These are phyloP conservation scores for Clavaria fumosa DNA, from an alignment of 768 basidiomycete species.

Conservation along the genomic window DNA sequence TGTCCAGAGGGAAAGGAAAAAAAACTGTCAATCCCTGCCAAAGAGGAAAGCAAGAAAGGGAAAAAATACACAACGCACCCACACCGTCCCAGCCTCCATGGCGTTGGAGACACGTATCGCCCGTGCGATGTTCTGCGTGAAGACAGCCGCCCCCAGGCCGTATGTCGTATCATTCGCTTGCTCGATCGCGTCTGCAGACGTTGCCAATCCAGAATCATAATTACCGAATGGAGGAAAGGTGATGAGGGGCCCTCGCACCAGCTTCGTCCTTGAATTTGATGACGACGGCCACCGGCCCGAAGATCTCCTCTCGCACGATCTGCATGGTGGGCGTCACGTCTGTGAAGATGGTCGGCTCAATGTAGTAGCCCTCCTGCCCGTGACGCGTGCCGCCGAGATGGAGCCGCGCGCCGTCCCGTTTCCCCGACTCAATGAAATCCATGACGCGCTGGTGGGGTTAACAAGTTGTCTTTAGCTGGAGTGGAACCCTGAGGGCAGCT, in stretches of 20 bases:
- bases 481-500: conserved; percentile 46
- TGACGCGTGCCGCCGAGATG: conserved; percentile 56
- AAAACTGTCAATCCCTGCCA: not conserved
- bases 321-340: conserved; percentile 41
- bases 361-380: conserved; percentile 63
- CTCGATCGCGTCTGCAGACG: conserved; percentile 46
- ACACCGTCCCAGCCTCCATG: conserved; percentile 65
- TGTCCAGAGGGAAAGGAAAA: no score
- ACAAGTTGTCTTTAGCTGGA: conserved; percentile 26
- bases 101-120: conserved; percentile 59
- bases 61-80: conserved; percentile 42
- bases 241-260: conserved; percentile 14
- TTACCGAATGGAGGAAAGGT: not conserved
- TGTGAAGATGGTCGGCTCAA: conserved; percentile 61
- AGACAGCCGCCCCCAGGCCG: conserved; percentile 68
- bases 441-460: conserved; percentile 47
- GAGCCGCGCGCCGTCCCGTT: conserved; percentile 51
- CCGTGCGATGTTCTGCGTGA: conserved; percentile 60
- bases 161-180: conserved; percentile 70
- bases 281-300: conserved; percentile 72
- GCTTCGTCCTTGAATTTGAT: conserved; percentile 26
- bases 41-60: not conserved
- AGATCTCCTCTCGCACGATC: conserved; percentile 73
- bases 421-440: conserved; percentile 59
- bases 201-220: conserved; percentile 20